Conservation (phyloP, 805 yeast species). For the Candida nemodendra region DNA sequence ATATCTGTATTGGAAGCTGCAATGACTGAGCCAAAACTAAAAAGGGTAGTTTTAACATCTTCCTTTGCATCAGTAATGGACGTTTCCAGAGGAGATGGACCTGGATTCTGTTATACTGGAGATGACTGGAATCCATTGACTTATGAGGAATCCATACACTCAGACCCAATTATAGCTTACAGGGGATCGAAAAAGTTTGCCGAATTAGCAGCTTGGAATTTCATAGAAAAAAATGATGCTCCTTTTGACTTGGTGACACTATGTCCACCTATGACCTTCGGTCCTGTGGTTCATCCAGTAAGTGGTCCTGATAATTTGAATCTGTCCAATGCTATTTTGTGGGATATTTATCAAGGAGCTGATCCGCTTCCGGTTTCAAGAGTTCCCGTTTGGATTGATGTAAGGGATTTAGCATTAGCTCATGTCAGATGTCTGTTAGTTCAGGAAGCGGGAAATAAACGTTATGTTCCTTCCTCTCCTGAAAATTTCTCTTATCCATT, state of each 20-base stretch:
- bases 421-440: conserved; percentile 32
- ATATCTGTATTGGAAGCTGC: conserved; percentile 6
- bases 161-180: conserved; percentile 32
- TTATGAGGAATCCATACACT: conserved; percentile 30
- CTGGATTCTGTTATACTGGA: too few species aligned
- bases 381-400: conserved; percentile 35
- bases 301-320: conserved; percentile 33
- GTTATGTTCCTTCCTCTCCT: conserved; percentile 31
- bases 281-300: conserved; percentile 16
- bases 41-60: conserved; percentile 1
- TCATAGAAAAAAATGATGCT: conserved; percentile 27
- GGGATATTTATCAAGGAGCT: conserved; percentile 26
- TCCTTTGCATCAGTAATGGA: conserved; percentile 3
- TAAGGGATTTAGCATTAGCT: conserved; percentile 40
- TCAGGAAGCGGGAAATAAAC: conserved; percentile 26
- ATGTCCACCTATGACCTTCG: conserved; percentile 30
- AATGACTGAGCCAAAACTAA: neutral
- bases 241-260: conserved; percentile 32
- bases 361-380: conserved; percentile 28
- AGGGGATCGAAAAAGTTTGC: conserved; percentile 40
- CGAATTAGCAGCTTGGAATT: conserved; percentile 44
- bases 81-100: conserved; percentile 3
- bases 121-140: conserved; percentile 34
- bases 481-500: conserved; percentile 32
- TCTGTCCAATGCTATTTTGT: conserved; percentile 41